Base-by-base conservation (phyloP, 768 basidiomycete species). In the Hortiboletus flavorubellus region DNA sequence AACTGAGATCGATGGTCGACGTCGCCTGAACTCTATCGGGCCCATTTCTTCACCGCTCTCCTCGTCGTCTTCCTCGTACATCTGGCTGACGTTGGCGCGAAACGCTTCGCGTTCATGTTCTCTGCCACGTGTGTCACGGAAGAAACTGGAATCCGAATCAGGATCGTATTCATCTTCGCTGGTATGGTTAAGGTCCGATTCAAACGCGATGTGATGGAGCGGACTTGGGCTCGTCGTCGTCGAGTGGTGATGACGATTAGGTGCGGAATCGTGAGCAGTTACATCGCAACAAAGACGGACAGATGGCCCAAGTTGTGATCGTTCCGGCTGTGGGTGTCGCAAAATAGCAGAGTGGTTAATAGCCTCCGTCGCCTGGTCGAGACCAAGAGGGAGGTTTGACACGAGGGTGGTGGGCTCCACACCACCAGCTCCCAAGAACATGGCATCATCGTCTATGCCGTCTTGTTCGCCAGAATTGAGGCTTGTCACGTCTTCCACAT, bases 351-450 rank as follows among this genome's bases (percentile, higher is more conserved):
- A 48, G 26, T 67, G 57, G 39, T 53, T 67, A 3, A 60, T 65
- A 11, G 31, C 59, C 35, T 69, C 65, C 29, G 63, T 62, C 31
- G 52, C 62, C 39, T 64, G 64, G 44, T 63, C 64, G n/a, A 65
- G 54, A 26, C 74, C 73, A 40, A 69, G 60, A 18, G 75, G 71
- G 42, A 76, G 62, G 48, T 71, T 71, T 43, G 70, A 70, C 29
- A 72, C 62, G 18, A 71, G 64, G 29, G 71, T 73, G 26, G 66
- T 68, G 23, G 59, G 47, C 16, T 73, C 66, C n/a, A 77, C 64
- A n/a, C 77, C 76, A 47, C 75, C 81, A 29, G 79, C 80, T 31
- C 81, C 81, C 35, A 83, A 69, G 33, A 80, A 76, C 62, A 80
- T 78, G 34, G 79, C 78, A 54, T 80, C 80, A 30, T 81, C 80